These are phyloP conservation scores for Cyclostephanos invisitatus DNA, from an alignment of 108 stramenopile species.

Conservation along the genomic window DNA sequence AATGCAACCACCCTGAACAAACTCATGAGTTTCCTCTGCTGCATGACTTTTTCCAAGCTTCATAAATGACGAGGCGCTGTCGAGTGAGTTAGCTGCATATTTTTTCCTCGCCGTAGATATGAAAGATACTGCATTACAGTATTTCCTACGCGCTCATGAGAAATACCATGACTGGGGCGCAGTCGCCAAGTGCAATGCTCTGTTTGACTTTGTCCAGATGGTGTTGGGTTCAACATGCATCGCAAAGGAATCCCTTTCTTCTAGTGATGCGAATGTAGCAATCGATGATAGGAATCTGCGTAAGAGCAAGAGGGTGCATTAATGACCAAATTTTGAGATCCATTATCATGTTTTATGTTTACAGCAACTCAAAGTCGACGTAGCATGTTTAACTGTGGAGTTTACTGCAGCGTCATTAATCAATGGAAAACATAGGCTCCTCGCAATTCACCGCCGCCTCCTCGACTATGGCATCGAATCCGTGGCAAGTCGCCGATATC, in stretches of 20 bases:
- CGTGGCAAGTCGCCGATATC: neutral
- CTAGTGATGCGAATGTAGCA: neutral
- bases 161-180: constrained; percentile 32
- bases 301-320: too few relatives aligned
- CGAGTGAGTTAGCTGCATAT: constrained; percentile 27
- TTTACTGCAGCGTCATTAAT: neutral
- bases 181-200: constrained; percentile 15
- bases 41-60: constrained; percentile 6
- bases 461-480: constrained; percentile 1
- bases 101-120: constrained; percentile 20
- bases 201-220: constrained; percentile 7
- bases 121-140: constrained; percentile 3
- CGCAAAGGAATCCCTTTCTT: neutral
- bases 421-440: constrained; percentile 1
- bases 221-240: neutral
- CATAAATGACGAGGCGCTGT: constrained; percentile 34
- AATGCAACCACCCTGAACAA: too few relatives aligned
- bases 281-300: too few relatives aligned
- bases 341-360: neutral
- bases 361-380: neutral
- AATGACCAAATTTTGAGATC: too few relatives aligned
- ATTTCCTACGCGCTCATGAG: constrained; percentile 24
- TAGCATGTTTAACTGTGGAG: neutral
- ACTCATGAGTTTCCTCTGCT: neutral
- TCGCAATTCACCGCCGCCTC: neutral